A percentile compares a stretch with the other conserved stretches of the same genome.
phyloP scores from a whole-genome alignment of 352 stramenopile genomes.

The Phytophthora rubi region DNA sequence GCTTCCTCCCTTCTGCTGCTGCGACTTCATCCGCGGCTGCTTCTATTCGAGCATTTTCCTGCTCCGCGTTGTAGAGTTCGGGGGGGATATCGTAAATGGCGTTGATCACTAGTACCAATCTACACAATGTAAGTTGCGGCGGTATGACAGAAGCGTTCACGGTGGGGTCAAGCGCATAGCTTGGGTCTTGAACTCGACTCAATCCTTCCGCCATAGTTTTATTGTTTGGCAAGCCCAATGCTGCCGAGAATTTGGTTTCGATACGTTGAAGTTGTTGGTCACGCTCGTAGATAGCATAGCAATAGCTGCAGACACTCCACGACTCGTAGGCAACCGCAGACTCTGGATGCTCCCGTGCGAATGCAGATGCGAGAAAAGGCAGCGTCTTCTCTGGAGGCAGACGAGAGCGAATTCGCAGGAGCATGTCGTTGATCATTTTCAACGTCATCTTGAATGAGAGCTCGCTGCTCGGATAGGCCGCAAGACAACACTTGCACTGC shows the following conservation, averaged over 20 bases:
- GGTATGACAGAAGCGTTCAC: conserved; percentile 53
- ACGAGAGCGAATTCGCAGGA: conserved; percentile 66
- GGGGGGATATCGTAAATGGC: conserved; percentile 85
- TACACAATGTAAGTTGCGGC: conserved; percentile 76
- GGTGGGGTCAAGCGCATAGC: conserved; percentile 52
- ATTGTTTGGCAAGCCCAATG: conserved; percentile 53
- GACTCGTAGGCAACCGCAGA: conserved; percentile 79
- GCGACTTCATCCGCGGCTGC: conserved; percentile 31
- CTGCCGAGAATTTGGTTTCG: conserved; percentile 63
- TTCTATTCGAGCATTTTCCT: conserved; percentile 39
- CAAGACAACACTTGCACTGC: conserved; percentile 84
- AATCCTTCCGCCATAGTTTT: conserved; percentile 46
- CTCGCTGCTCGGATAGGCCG: conserved; percentile 73
- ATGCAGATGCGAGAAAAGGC: conserved; percentile 53
- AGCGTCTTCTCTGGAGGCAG: conserved; percentile 56
- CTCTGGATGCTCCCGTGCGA: conserved; percentile 53
- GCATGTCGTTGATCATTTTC: conserved; percentile 89
- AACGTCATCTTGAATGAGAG: conserved; percentile 89
- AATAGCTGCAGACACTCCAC: conserved; percentile 86
- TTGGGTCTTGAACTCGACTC: conserved; percentile 56
- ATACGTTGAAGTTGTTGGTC: conserved; percentile 80
- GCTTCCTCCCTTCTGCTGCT: conserved; percentile 36
- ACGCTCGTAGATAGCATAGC: conserved; percentile 86
- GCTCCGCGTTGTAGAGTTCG: conserved; percentile 76
- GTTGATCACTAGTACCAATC: conserved; percentile 78